Evolutionary conservation across 176 grass and related monocot genomes (phyloP).

Genomic region (Phoenix roebelenii): DNA sequence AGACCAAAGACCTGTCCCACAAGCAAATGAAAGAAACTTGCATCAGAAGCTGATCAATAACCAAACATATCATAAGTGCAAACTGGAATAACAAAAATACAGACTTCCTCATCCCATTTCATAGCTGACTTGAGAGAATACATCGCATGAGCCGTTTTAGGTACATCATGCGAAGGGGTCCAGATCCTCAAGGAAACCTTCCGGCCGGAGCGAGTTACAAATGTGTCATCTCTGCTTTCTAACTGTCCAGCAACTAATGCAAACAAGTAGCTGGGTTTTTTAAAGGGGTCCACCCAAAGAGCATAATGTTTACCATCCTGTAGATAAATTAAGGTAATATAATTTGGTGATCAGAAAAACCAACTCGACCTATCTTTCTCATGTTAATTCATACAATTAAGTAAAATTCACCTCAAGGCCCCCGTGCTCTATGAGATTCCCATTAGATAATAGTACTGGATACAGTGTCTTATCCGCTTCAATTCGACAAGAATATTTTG

Average conservation of each 20-base stretch:
- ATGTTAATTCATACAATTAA: background rate
- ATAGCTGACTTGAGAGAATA: slow-evolving; percentile 99
- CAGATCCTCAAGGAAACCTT: slow-evolving; percentile 79
- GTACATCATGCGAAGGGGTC: slow-evolving; percentile 92
- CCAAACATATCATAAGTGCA: background rate
- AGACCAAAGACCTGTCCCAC: slow-evolving; percentile 83
- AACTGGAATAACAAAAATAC: slow-evolving; percentile 13
- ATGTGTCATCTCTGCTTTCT: slow-evolving; percentile 75
- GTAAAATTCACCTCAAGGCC: slow-evolving; percentile 56
- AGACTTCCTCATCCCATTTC: slow-evolving; percentile 97
- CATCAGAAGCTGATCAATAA: slow-evolving; percentile 20
- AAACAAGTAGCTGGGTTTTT: slow-evolving; percentile 97
- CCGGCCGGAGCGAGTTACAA: slow-evolving; percentile 75
- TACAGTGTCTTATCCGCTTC: slow-evolving; percentile 86
- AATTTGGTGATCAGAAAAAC: too few species aligned
- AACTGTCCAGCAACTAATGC: slow-evolving; percentile 94
- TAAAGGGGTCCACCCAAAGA: slow-evolving; percentile 90
- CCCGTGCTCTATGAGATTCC: slow-evolving; percentile 81
- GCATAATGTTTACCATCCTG: slow-evolving; percentile 77
- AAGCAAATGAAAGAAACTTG: slow-evolving; percentile 10
- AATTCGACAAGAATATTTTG: slow-evolving; percentile 86
- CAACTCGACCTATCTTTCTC: too few species aligned
- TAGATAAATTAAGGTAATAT: background rate
- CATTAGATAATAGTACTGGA: slow-evolving; percentile 94
- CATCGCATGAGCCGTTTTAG: slow-evolving; percentile 97